Evolutionary conservation across 2,329 filamentous ascomycete species (phyloP).

Genomic region (Penicillium sp.): DNA sequence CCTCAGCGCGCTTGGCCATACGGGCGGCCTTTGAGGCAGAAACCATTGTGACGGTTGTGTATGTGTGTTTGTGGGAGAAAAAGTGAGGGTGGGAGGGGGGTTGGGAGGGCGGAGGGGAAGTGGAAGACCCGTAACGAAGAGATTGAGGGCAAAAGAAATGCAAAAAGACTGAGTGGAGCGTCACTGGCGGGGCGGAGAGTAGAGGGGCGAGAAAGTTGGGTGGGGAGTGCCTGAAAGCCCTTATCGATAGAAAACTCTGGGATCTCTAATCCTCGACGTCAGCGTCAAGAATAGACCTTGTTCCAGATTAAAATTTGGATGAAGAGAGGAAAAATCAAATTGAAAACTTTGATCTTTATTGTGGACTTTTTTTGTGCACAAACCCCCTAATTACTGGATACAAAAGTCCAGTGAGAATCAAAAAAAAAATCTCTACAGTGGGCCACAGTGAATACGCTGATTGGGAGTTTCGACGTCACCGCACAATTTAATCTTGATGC

Average conservation of each 20-base stretch:
- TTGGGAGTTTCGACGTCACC: slow-evolving; percentile 30
- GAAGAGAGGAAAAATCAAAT: background rate
- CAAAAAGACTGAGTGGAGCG: slow-evolving; percentile 35
- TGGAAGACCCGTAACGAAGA: slow-evolving; percentile 18
- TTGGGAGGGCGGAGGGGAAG: slow-evolving; percentile 8
- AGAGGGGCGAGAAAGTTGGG: slow-evolving; percentile 16
- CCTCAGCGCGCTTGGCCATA: slow-evolving; percentile 64
- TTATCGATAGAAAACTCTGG: slow-evolving; percentile 41
- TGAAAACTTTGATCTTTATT: background rate
- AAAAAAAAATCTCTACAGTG: slow-evolving; percentile 30
- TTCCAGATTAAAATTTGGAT: background rate
- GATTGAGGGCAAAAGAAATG: slow-evolving; percentile 34
- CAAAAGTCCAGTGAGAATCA: background rate
- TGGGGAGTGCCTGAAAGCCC: slow-evolving; percentile 28
- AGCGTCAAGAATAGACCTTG: background rate
- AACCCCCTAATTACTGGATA: background rate
- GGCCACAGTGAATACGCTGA: slow-evolving; percentile 17
- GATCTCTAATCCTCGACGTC: slow-evolving; percentile 13
- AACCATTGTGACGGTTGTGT: slow-evolving; percentile 53
- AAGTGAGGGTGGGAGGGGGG: slow-evolving; percentile 6
- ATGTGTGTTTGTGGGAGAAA: background rate
- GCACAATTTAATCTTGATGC: slow-evolving; percentile 9
- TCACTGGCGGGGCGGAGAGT: slow-evolving; percentile 32
- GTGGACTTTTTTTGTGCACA: background rate
- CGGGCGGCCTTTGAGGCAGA: slow-evolving; percentile 69